Percentiles rank a stretch among this genome's conserved stretches.
phyloP scores from a whole-genome alignment of 768 basidiomycete genomes.

The Mycena maculata region DNA sequence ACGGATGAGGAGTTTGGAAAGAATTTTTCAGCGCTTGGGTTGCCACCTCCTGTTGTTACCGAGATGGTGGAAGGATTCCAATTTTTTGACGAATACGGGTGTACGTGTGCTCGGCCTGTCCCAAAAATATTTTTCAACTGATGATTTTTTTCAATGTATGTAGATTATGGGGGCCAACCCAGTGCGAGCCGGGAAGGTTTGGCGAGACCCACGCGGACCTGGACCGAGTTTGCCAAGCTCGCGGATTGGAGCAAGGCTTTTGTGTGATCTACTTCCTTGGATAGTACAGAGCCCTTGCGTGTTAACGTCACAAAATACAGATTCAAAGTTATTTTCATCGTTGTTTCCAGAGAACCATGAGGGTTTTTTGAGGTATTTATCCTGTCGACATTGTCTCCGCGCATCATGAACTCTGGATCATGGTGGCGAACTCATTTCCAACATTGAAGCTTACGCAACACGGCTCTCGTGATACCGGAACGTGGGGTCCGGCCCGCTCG shows the following conservation, averaged over 20 bases:
- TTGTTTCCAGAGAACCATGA: too few species aligned
- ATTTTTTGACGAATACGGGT: slow-evolving; percentile 16
- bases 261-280: not conserved
- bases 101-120: not conserved
- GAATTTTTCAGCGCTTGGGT: not conserved
- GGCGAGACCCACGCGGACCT: slow-evolving; percentile 4
- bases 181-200: not conserved
- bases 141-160: not conserved
- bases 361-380: too few species aligned
- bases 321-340: too few species aligned
- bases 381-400: too few species aligned
- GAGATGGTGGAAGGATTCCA: slow-evolving; percentile 1
- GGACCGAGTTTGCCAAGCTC: slow-evolving; percentile 7
- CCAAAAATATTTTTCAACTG: not conserved
- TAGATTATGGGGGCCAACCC: slow-evolving; percentile 11
- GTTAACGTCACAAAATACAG: too few species aligned
- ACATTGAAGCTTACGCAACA: too few species aligned
- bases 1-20: not conserved
- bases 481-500: too few species aligned
- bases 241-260: slow-evolving; percentile 23
- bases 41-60: not conserved
- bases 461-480: too few species aligned
- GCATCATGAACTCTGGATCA: too few species aligned
- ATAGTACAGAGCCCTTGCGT: too few species aligned
- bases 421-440: too few species aligned